Evolutionary conservation across 805 yeast genomes (phyloP), one percentile per base, ranked within the genome.

Genomic region (Myxozyma neglecta): DNA sequence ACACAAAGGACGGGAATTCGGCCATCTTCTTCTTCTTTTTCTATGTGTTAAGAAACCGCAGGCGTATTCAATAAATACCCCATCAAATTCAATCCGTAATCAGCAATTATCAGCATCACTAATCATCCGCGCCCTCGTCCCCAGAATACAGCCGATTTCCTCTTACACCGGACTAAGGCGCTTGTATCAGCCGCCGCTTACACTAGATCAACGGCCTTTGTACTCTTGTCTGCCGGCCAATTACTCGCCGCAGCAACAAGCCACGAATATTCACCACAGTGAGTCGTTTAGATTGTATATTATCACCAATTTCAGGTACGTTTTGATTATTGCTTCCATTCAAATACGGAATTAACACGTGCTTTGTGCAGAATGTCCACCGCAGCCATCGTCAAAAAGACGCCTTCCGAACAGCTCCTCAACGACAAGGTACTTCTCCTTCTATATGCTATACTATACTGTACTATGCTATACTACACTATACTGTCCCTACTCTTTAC

Each of bases 351-450:
- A 11, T 6, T 10, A 14, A 16, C 24, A 20, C 16, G 29, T 42
- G 43, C 56, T 42, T 35, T 32, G 16, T 18, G 8, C 13, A 47
- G 6, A 35, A 54, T 54, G 58, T 54, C 58, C 3, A 43, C 60
- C 42, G 37, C 66, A 10, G 46, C 59, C n/a, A 35, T 59, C 53
- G 43, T 53, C 49, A 66, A 66, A 60, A 63, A 67, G 67, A 43
- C 71, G 18, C 53, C 70, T 13, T 69, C 76, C n/a, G 74, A 73
- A 64, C 70, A 69, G 57, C 66, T 74, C 37, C 70, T 74, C 52
- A 72, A 74, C 70, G 77, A 74, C 59, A 74, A 74, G 76, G 76
- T 74, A 63, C 51, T 71, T 35, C 14, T 11, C 29, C n/a, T 14
- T 53, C 10, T 34, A 16, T 43, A 8, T n/a, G n/a, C n/a, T n/a